Evolutionary conservation across 352 stramenopile genomes (phyloP).

Genomic region (Globisporangium splendens): DNA sequence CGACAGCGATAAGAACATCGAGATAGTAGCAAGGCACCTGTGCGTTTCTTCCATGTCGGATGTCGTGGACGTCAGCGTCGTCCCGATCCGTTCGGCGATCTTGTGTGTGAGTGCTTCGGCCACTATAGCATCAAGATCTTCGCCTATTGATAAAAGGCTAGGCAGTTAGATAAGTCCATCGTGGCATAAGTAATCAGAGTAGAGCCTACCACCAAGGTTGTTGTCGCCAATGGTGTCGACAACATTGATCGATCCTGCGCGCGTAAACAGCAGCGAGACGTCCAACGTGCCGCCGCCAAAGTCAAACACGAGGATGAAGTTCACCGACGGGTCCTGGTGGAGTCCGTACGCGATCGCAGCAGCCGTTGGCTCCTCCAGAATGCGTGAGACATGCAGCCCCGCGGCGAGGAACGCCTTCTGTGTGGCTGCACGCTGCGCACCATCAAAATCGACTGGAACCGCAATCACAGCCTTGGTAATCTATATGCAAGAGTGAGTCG

Average conservation of each 20-base stretch:
- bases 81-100: slow-evolving; percentile 52
- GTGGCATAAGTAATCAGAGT: too few species aligned
- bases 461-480: slow-evolving; percentile 86
- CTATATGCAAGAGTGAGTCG: too few species aligned
- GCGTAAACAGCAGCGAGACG: slow-evolving; percentile 95
- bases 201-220: slow-evolving; percentile 90
- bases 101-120: slow-evolving; percentile 84
- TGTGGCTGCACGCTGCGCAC: slow-evolving; percentile 82
- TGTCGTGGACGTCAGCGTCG: slow-evolving; percentile 24
- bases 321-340: slow-evolving; percentile 89
- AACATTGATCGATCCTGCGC: slow-evolving; percentile 87
- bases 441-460: slow-evolving; percentile 90
- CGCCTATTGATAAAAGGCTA: too few species aligned
- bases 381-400: slow-evolving; percentile 91
- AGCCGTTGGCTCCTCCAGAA: slow-evolving; percentile 98
- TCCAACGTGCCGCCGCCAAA: slow-evolving; percentile 97
- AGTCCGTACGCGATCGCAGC: slow-evolving; percentile 97
- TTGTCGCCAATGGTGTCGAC: slow-evolving; percentile 94
- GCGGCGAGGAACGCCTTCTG: slow-evolving; percentile 81
- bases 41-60: slow-evolving; percentile 17
- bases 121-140: slow-evolving; percentile 92
- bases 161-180: too few species aligned
- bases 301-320: slow-evolving; percentile 97
- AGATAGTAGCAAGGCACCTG: slow-evolving; percentile 11
- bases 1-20: too few species aligned